Evolutionary conservation across 2,329 filamentous ascomycete species (phyloP), one percentile per base, ranked within the genome.

Genomic region (Acarospora socialis): DNA sequence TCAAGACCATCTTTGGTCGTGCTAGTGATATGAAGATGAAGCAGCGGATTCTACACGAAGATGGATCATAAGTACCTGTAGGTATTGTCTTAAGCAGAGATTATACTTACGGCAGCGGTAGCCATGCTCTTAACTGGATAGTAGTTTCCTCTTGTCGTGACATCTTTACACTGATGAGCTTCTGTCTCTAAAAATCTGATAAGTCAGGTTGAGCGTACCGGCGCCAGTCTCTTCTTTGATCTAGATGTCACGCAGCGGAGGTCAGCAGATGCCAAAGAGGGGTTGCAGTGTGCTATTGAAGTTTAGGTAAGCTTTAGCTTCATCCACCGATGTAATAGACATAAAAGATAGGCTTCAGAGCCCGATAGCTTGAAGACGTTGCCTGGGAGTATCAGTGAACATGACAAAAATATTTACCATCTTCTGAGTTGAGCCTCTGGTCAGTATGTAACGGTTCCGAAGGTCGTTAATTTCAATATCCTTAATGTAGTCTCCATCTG

Each of bases 211-310:
- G 62, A 66, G 73, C 86, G 77, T 98, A 98, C 90, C 90, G 70
- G 90, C 87, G 71, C 90, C 90, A 77, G 87, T 95, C 53, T 94
- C 83, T 67, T 94, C 87, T 78, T 93, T 92, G 53, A 98, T 98
- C 90, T 98, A 86, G 51, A 81, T 80, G 61, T 74, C 76, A 90
- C 72, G 75, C 69, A 77, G 62, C 62, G 63, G 69, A 77, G 73
- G 86, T 94, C 75, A 95, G 86, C 83, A 90, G 74, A 75, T 82
- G 81, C 73, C 77, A 81, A 73, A 74, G 73, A 77, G 72, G 69
- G 65, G 56, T 57, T 46, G 47, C 45, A 39, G 50, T 39, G 55
- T 59, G 72, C 75, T 79, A 71, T 68, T 63, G 65, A 61, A 67
- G 66, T 64, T 66, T 58, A 55, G 55, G 77, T 80, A 77, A 81